A percentile compares a stretch with the other conserved stretches of the same genome.
These are phyloP conservation scores for Fusarium sp. DNA, from an alignment of 2,329 filamentous ascomycete species.

Conservation along the genomic window DNA sequence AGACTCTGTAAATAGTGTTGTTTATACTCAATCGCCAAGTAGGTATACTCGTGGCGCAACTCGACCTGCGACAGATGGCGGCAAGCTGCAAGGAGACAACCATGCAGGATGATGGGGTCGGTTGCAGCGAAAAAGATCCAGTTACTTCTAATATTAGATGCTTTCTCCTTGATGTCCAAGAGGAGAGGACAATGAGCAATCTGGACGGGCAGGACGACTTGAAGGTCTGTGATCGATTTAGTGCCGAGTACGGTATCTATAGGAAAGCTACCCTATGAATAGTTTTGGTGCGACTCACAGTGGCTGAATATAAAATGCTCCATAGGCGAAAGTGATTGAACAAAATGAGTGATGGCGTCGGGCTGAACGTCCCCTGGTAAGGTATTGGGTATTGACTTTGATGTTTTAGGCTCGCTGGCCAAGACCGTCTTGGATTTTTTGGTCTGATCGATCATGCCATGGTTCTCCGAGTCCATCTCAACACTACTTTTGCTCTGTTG, in stretches of 20 bases:
- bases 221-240: background rate
- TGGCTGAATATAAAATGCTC: slow-evolving; percentile 5
- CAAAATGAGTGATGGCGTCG: background rate
- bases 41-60: background rate
- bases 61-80: slow-evolving; percentile 1
- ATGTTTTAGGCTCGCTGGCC: fast-evolving
- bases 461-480: too few species aligned
- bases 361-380: background rate
- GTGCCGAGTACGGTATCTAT: background rate
- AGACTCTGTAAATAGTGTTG: background rate
- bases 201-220: slow-evolving; percentile 1
- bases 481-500: background rate
- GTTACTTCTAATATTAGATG: background rate
- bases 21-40: background rate
- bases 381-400: background rate
- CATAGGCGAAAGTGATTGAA: background rate
- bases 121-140: slow-evolving; percentile 11
- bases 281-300: background rate
- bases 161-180: background rate
- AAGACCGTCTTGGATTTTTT: fast-evolving
- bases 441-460: background rate
- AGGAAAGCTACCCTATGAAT: background rate
- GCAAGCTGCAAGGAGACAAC: background rate
- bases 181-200: background rate
- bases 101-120: background rate